Percentiles rank a stretch among this genome's conserved stretches.
Evolutionary conservation across 306 rosid species (phyloP).

Genomic region (Datisca glomerata): DNA sequence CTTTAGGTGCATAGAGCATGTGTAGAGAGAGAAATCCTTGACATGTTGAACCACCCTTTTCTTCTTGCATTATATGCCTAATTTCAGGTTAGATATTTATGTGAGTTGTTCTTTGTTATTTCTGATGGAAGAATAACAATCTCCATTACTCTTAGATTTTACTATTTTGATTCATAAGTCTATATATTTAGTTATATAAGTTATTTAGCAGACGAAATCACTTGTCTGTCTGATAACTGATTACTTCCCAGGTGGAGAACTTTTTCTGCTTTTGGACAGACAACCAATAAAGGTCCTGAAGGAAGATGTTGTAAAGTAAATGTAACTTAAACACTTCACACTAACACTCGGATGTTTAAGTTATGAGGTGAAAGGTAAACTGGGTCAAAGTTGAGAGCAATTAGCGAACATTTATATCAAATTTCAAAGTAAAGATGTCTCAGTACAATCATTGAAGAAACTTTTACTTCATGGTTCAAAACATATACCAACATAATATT

Average conservation of each 20-base stretch:
- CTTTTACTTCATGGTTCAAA: too few relatives aligned
- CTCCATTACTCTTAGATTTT: background rate
- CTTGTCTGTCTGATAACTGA: constrained; percentile 95
- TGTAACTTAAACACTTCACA: too few relatives aligned
- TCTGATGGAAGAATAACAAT: background rate
- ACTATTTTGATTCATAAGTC: background rate
- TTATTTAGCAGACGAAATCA: constrained; percentile 72
- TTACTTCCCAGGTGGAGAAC: constrained; percentile 91
- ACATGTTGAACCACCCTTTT: constrained; percentile 96
- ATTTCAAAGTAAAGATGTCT: too few relatives aligned
- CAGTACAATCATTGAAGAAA: too few relatives aligned
- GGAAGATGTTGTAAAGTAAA: constrained; percentile 84
- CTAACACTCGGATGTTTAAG: too few relatives aligned
- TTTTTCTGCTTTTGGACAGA: constrained; percentile 77
- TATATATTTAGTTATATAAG: background rate
- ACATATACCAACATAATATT: too few relatives aligned
- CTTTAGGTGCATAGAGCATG: constrained; percentile 95
- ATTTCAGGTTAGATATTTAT: constrained; percentile 61
- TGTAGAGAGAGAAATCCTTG: constrained; percentile 96
- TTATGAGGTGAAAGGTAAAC: too few relatives aligned
- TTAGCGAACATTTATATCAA: too few relatives aligned
- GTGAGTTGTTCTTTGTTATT: background rate
- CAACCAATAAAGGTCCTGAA: constrained; percentile 79
- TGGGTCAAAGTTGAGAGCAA: too few relatives aligned
- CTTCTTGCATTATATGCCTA: constrained; percentile 93